These are phyloP conservation scores for Pseudogymnoascus sp. DNA, from an alignment of 2,329 filamentous ascomycete genomes.

Conservation along the genomic window DNA sequence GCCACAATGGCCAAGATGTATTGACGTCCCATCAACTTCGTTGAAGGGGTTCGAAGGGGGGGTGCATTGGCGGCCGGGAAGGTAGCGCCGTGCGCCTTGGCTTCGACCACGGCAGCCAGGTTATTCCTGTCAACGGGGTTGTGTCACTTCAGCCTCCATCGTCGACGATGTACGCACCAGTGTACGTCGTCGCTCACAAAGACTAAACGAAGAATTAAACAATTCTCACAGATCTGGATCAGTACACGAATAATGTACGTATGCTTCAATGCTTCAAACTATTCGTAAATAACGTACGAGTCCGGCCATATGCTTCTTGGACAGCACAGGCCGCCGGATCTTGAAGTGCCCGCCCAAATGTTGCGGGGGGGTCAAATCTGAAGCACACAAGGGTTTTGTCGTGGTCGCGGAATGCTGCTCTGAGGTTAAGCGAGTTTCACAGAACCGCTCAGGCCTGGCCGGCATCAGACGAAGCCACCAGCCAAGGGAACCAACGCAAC, in stretches of 20 bases:
- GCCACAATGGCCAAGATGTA: not conserved
- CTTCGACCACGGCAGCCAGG: not conserved
- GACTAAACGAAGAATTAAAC: not conserved
- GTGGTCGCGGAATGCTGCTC: slow-evolving; percentile 10
- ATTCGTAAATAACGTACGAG: not conserved
- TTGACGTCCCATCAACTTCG: not conserved
- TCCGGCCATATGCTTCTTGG: not conserved
- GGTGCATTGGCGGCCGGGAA: not conserved
- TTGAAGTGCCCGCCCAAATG: not conserved
- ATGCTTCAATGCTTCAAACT: not conserved
- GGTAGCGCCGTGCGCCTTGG: not conserved
- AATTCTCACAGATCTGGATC: not conserved
- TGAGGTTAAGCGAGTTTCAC: slow-evolving; percentile 5
- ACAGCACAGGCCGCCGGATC: slow-evolving; percentile 3
- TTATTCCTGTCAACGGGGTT: not conserved
- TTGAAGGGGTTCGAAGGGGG: not conserved
- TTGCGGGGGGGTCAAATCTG: slow-evolving; percentile 5
- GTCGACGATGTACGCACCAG: not conserved
- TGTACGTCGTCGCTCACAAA: not conserved
- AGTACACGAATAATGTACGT: not conserved
- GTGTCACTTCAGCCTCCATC: not conserved
- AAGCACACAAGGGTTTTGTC: slow-evolving; percentile 11
- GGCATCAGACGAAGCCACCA: slow-evolving; percentile 1
- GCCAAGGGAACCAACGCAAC: slow-evolving; percentile 6
- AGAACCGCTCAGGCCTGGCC: slow-evolving; percentile 2